These are phyloP conservation scores for Solanum pinnatisectum DNA, from an alignment of 257 asterid species.

Conservation along the genomic window DNA sequence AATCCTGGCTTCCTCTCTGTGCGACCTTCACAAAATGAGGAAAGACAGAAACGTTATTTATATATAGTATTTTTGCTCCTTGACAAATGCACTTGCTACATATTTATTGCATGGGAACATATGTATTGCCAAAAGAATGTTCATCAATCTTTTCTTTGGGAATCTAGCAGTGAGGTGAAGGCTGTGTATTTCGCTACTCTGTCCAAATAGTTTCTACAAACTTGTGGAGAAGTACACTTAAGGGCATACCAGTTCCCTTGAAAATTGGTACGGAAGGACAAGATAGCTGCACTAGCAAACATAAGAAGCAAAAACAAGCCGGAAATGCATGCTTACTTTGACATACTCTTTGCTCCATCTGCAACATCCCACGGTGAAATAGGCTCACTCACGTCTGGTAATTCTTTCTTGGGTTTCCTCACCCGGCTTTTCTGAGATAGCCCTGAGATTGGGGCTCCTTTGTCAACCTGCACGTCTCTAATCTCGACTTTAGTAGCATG, in stretches of 20 bases:
- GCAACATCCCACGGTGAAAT: conserved; percentile 1
- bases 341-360: background rate
- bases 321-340: background rate
- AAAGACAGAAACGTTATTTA: background rate
- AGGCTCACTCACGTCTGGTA: background rate
- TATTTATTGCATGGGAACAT: background rate
- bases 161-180: background rate
- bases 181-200: background rate
- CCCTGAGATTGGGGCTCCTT: background rate
- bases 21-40: conserved; percentile 16
- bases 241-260: background rate
- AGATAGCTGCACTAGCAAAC: background rate
- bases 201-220: background rate
- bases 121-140: background rate
- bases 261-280: background rate
- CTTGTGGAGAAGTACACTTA: background rate
- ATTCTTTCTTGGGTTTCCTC: background rate
- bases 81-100: background rate
- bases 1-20: conserved; percentile 60
- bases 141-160: background rate
- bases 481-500: conserved; percentile 32
- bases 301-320: background rate
- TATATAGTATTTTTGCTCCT: background rate
- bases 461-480: conserved; percentile 12
- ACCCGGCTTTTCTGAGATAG: background rate